phyloP scores from a whole-genome alignment of 2,329 filamentous ascomycete genomes.

The Fonsecaea nubica region DNA sequence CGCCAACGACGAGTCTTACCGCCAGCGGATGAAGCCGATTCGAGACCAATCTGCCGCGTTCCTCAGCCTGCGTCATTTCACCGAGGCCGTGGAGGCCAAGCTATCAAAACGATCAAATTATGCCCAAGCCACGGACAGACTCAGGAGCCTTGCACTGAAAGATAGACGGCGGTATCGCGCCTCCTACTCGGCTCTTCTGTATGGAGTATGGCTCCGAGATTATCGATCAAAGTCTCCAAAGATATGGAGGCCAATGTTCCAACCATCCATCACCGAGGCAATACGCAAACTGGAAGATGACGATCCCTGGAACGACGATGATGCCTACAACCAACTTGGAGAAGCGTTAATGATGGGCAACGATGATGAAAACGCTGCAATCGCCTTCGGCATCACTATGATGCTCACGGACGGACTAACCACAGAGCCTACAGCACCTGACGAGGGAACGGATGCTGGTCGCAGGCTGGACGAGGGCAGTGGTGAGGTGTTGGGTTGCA shows the following conservation, averaged over 20 bases:
- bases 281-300: conserved; percentile 17
- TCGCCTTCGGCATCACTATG: conserved; percentile 21
- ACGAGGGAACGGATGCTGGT: conserved; percentile 1
- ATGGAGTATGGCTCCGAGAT: conserved; percentile 22
- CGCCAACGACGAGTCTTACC: conserved; percentile 10
- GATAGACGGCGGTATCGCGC: conserved; percentile 18
- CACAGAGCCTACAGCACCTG: conserved; percentile 9
- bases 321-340: conserved; percentile 19
- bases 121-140: conserved; percentile 7
- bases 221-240: conserved; percentile 10
- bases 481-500: conserved; percentile 8
- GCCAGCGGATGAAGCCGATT: conserved; percentile 9
- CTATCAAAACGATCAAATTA: conserved; percentile 3
- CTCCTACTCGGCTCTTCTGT: conserved; percentile 23
- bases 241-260: conserved; percentile 14
- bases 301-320: conserved; percentile 22
- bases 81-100: conserved; percentile 10
- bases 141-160: conserved; percentile 7
- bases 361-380: conserved; percentile 19
- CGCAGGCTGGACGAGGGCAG: conserved; percentile 1
- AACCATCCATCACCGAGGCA: conserved; percentile 10
- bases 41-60: conserved; percentile 9
- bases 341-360: conserved; percentile 16
- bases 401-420: conserved; percentile 1
- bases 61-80: conserved; percentile 10